Evolutionary conservation across 108 stramenopile genomes (phyloP).

Genomic region (Nannochloropsis granulata): DNA sequence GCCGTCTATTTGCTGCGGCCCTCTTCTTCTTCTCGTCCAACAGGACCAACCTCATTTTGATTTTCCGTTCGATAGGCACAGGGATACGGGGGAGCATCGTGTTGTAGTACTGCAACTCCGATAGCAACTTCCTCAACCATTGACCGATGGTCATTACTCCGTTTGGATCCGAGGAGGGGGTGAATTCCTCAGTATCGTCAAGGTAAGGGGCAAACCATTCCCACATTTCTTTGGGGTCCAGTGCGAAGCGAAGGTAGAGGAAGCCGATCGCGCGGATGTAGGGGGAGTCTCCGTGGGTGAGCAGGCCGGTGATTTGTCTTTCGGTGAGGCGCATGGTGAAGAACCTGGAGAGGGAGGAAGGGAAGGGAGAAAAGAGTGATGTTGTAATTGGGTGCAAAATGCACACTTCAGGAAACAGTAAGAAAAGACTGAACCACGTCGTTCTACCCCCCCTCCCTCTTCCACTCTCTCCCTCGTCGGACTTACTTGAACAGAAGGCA

Average conservation of each 20-base stretch:
- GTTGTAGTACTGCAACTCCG: constrained; percentile 68
- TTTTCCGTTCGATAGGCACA: constrained; percentile 63
- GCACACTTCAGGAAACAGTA: too few species aligned
- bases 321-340: constrained; percentile 73
- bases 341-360: constrained; percentile 34
- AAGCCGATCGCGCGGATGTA: constrained; percentile 86
- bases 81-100: constrained; percentile 85
- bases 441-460: too few species aligned
- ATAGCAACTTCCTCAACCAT: constrained; percentile 37
- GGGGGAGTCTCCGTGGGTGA: constrained; percentile 66
- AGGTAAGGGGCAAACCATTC: constrained; percentile 70
- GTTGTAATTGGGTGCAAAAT: too few species aligned
- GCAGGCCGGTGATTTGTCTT: constrained; percentile 71
- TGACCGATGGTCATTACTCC: constrained; percentile 6
- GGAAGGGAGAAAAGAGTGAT: neutral
- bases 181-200: constrained; percentile 58
- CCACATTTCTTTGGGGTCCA: constrained; percentile 62
- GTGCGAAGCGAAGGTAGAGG: constrained; percentile 80
- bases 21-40: constrained; percentile 67
- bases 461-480: neutral
- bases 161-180: neutral
- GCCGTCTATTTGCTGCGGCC: constrained; percentile 47
- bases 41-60: constrained; percentile 73
- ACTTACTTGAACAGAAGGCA: constrained; percentile 60
- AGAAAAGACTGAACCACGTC: too few species aligned